Percentiles rank a stretch among this genome's conserved stretches.
Conservation (phyloP, 768 basidiomycete species). For the Pleurotus tuoliensis region DNA sequence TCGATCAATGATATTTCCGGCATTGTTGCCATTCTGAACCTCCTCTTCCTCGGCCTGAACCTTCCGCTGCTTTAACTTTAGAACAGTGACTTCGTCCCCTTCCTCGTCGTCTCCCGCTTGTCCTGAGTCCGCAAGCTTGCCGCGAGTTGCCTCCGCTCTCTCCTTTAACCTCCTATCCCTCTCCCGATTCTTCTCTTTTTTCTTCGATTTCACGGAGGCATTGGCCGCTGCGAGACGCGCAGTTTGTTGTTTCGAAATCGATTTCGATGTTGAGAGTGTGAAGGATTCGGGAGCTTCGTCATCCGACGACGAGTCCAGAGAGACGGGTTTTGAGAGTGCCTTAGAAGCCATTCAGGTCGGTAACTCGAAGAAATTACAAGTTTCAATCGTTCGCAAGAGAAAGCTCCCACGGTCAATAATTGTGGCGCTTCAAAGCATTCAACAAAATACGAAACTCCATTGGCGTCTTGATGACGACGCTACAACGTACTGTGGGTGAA, state of each 20-base stretch:
- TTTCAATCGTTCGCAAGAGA: too few relatives aligned
- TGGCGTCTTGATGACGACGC: not conserved
- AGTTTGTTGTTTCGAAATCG: constrained; percentile 30
- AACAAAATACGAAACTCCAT: not conserved
- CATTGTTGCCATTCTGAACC: constrained; percentile 18
- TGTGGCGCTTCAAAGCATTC: too few relatives aligned
- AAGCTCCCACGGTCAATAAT: too few relatives aligned
- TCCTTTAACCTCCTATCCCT: constrained; percentile 48
- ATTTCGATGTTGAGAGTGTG: constrained; percentile 43
- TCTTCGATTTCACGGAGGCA: constrained; percentile 33
- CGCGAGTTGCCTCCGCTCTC: constrained; percentile 27
- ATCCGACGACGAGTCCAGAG: constrained; percentile 21
- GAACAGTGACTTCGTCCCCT: constrained; percentile 19
- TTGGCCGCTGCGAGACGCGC: constrained; percentile 33
- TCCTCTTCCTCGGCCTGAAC: constrained; percentile 6
- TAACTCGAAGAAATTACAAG: too few relatives aligned
- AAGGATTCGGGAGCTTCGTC: constrained; percentile 49
- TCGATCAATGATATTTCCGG: constrained; percentile 17
- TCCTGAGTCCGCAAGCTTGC: constrained; percentile 19
- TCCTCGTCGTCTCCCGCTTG: constrained; percentile 22
- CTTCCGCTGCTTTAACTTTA: constrained; percentile 18
- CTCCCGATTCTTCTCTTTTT: constrained; percentile 42
- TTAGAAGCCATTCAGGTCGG: too few relatives aligned
- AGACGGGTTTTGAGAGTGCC: too few relatives aligned
- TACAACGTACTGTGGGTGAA: not conserved